These are phyloP conservation scores for Pleurotus sapidus DNA, from an alignment of 768 basidiomycete genomes.

Conservation along the genomic window DNA sequence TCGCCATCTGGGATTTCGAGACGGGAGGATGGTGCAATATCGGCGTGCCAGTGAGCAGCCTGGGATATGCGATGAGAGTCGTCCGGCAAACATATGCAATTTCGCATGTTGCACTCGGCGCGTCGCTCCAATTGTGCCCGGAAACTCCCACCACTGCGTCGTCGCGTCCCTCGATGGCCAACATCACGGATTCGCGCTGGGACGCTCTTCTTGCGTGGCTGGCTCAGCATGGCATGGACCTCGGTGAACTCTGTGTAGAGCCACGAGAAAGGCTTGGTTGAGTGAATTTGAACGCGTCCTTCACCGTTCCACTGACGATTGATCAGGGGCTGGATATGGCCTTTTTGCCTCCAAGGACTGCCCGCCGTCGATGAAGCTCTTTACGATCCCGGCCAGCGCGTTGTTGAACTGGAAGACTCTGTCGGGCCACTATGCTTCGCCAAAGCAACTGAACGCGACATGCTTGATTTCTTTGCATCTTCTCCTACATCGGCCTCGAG, in stretches of 20 bases:
- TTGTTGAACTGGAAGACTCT: conserved; percentile 77
- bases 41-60: neutral
- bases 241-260: conserved; percentile 45
- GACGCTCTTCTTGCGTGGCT: conserved; percentile 52
- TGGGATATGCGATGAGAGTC: conserved; percentile 4
- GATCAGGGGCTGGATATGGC: conserved; percentile 64
- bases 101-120: conserved; percentile 6
- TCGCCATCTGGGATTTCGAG: neutral
- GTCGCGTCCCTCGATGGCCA: conserved; percentile 4
- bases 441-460: conserved; percentile 47
- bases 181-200: conserved; percentile 36
- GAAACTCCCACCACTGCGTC: neutral
- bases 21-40: neutral
- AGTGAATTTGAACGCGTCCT: conserved; percentile 15
- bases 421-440: conserved; percentile 48
- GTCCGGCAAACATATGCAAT: neutral
- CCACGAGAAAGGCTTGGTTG: conserved; percentile 51
- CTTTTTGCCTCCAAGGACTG: conserved; percentile 45
- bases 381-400: conserved; percentile 67
- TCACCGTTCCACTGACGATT: neutral
- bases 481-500: conserved; percentile 55
- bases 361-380: conserved; percentile 49
- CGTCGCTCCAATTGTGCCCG: conserved; percentile 14
- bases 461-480: conserved; percentile 85
- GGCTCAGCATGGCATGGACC: conserved; percentile 42